These are phyloP conservation scores for Coemansia asiatica DNA, from an alignment of 192 early-diverging fungal species.

Conservation along the genomic window DNA sequence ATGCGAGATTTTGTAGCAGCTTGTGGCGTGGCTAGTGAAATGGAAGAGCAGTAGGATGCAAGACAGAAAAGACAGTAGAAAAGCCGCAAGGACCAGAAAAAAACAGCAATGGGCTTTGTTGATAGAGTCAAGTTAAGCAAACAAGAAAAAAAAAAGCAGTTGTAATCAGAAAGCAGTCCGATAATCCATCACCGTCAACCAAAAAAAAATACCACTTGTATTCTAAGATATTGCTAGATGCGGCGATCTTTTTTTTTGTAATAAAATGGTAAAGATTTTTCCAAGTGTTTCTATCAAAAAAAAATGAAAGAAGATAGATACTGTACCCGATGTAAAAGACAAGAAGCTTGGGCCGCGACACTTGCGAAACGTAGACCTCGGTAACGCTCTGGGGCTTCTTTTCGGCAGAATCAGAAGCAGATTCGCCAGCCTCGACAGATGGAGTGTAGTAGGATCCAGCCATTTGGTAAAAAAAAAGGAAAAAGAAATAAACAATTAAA, in stretches of 20 bases:
- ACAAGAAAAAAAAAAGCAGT: neutral
- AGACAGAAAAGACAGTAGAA: neutral
- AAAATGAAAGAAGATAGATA: neutral
- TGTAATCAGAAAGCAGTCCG: neutral
- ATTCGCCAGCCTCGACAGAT: constrained; percentile 2
- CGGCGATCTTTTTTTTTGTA: too few species aligned
- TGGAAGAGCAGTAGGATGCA: neutral
- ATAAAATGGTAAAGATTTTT: too few species aligned
- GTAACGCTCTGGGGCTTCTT: constrained; percentile 27
- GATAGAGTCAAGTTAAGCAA: neutral
- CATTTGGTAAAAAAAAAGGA: neutral
- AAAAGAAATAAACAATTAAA: neutral
- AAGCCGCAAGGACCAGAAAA: neutral
- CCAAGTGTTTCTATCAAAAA: neutral
- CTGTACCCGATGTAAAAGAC: constrained; percentile 49
- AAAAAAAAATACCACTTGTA: too few species aligned
- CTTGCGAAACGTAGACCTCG: constrained; percentile 23
- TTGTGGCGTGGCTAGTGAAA: neutral
- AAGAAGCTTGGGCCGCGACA: constrained; percentile 35
- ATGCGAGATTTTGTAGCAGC: neutral
- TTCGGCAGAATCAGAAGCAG: constrained; percentile 4
- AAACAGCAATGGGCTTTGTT: neutral
- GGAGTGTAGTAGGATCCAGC: constrained; percentile 10
- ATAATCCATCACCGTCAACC: constrained; percentile 4
- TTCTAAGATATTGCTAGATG: too few species aligned